phyloP scores from a whole-genome alignment of 129 eudicot genomes.

The carrot (Daucus carota) region DH1_v3.0 NC_030382.2:26516501-26517000 shows the following conservation, averaged over 20 bases:
- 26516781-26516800: neutral
- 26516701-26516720: neutral
- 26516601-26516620: neutral
- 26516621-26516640: no score
- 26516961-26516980: neutral
- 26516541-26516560: neutral
- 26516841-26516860: neutral
- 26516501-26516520: neutral
- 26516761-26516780: neutral
- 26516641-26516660: neutral
- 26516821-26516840: neutral
- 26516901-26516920: neutral
- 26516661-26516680: neutral
- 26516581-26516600: neutral
- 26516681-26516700: neutral
- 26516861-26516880: neutral
- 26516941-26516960: neutral
- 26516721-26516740: no score
- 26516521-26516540: neutral
- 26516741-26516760: neutral
- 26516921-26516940: neutral
- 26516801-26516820: constrained; percentile 4
- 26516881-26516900: neutral
- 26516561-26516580: neutral
- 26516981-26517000: neutral